Evolutionary conservation across 1,139 yeast species (phyloP), one percentile per base, ranked within the genome.

Genomic region (Geotrichum candidum): DNA sequence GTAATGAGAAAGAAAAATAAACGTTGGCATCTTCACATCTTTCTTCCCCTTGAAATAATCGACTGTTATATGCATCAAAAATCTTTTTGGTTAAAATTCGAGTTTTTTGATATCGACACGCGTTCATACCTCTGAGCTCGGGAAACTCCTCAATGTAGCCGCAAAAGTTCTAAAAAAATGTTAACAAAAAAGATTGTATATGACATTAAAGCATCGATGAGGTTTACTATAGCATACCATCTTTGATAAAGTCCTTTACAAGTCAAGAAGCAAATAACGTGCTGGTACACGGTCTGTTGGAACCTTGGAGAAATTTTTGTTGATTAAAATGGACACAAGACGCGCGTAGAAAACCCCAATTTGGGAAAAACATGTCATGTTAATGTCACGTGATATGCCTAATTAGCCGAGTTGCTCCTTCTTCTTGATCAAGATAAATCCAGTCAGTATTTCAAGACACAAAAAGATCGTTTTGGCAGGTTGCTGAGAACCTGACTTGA

Each of bases 1-100:
- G 60, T 78, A 76, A 68, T 85, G 89, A 1, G 87, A 79, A 13
- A 85, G 75, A 3, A 85, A 75, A 59, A 70, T 67, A 45, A 71
- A 70, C 50, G 63, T 71, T 72, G 72, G 77, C 23, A 60, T 64
- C 23, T 61, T 69, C 31, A 22, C 51, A 18, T 62, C 64, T 1
- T 58, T 45, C 9, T 53, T 57, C 13, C 31, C 22, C 10, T 60
- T 69, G 69, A 83, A 83, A 67, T 72, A 74, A 67, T 83, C 86
- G 45, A 82, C 80, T 50, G 72, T 23, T 31, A 33, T 13, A 18
- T 3, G 29, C 38, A 5, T 29, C 54, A 54, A 33, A 54, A 31
- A 6, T 33, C 50, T 31, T 11, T 38, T 51, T 31, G 56, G 38
- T 53, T 46, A 46, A 18, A 11, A n/a, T 15, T 27, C 52, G 18